phyloP scores from a whole-genome alignment of 2,329 filamentous ascomycete species.

The Epichloe baconii region DNA sequence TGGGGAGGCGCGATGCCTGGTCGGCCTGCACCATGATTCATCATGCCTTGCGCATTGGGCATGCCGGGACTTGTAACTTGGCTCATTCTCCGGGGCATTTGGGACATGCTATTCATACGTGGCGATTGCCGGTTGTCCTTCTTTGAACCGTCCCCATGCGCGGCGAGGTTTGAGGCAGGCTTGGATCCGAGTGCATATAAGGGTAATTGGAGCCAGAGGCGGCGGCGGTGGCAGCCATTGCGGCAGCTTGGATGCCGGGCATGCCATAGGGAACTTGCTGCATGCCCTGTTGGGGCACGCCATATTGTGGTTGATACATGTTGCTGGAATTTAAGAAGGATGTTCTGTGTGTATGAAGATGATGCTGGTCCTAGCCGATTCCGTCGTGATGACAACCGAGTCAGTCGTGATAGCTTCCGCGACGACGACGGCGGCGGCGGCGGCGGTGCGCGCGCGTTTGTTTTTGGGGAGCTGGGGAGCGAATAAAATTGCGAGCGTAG shows the following conservation, averaged over 20 bases:
- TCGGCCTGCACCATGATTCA: slow-evolving; percentile 50
- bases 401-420: neutral
- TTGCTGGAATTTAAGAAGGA: slow-evolving; percentile 36
- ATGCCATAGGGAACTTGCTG: slow-evolving; percentile 56
- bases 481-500: slow-evolving; percentile 8
- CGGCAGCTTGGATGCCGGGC: slow-evolving; percentile 74
- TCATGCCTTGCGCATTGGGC: slow-evolving; percentile 59
- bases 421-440: neutral
- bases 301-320: slow-evolving; percentile 71
- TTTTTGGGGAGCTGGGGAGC: slow-evolving; percentile 1
- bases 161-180: slow-evolving; percentile 59
- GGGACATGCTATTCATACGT: slow-evolving; percentile 50
- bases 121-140: slow-evolving; percentile 63
- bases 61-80: slow-evolving; percentile 65
- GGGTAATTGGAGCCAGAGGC: slow-evolving; percentile 72
- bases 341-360: slow-evolving; percentile 16
- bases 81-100: slow-evolving; percentile 58
- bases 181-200: slow-evolving; percentile 58
- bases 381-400: neutral
- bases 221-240: slow-evolving; percentile 83
- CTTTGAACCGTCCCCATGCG: slow-evolving; percentile 65
- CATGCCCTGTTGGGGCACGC: slow-evolving; percentile 60
- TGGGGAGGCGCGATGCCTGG: slow-evolving; percentile 42
- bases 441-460: slow-evolving; percentile 1
- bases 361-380: neutral